These are phyloP conservation scores for Russula brevipes DNA, from an alignment of 768 basidiomycete species.

Conservation along the genomic window DNA sequence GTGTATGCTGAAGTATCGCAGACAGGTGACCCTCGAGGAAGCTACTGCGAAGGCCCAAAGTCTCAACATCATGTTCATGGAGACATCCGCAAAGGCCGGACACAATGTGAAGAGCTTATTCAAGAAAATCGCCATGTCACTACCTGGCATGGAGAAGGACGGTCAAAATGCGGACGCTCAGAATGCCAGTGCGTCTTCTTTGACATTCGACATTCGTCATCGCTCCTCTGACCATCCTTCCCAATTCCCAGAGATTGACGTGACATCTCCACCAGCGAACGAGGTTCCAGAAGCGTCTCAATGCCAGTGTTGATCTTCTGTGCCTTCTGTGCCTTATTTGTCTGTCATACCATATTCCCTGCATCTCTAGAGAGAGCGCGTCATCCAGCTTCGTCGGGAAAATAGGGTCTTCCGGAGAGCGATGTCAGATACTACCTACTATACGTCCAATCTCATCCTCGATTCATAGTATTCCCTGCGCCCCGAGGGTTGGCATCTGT, in stretches of 20 bases:
- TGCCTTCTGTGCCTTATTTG: constrained; percentile 24
- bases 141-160: constrained; percentile 94
- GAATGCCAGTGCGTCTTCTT: constrained; percentile 40
- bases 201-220: background rate
- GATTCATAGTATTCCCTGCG: constrained; percentile 96
- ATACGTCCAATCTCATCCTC: constrained; percentile 49
- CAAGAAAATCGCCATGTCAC: constrained; percentile 98
- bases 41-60: constrained; percentile 88
- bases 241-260: constrained; percentile 73
- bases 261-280: constrained; percentile 61
- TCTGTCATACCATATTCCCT: constrained; percentile 23
- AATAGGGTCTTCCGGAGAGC: constrained; percentile 2
- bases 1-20: constrained; percentile 33
- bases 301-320: constrained; percentile 64
- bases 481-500: constrained; percentile 84
- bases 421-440: constrained; percentile 15
- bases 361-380: constrained; percentile 16
- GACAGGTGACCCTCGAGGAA: constrained; percentile 98
- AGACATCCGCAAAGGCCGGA: constrained; percentile 98
- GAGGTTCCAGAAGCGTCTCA: constrained; percentile 83
- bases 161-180: constrained; percentile 44
- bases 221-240: background rate
- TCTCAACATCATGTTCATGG: constrained; percentile 96
- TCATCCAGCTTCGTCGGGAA: constrained; percentile 3
- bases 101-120: constrained; percentile 99